Evolutionary conservation across 2,329 filamentous ascomycete species (phyloP).

Genomic region (Torrubiella hemipterigena): DNA sequence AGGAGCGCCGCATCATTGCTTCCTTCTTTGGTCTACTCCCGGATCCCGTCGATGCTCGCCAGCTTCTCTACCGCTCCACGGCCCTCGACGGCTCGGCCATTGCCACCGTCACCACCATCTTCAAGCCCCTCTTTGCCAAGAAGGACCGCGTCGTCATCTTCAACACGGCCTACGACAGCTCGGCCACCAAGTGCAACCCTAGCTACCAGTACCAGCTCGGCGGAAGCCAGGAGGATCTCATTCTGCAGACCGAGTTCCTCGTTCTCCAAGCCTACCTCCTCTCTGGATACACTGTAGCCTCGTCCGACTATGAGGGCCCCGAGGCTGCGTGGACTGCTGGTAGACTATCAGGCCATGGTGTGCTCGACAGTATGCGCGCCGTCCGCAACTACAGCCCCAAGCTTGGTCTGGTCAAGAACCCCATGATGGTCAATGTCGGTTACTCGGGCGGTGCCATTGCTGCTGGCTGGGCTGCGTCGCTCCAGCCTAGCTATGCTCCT

Average conservation of each 20-base stretch:
- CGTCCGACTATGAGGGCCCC: constrained; percentile 7
- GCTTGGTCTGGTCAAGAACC: constrained; percentile 14
- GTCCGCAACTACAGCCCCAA: not conserved
- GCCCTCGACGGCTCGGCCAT: constrained; percentile 1
- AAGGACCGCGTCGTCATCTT: constrained; percentile 1
- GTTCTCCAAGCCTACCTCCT: no score
- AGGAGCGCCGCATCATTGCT: not conserved
- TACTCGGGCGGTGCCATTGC: not conserved
- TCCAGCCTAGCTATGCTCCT: not conserved
- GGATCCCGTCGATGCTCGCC: not conserved
- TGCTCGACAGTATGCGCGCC: not conserved
- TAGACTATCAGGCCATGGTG: not conserved
- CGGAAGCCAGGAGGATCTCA: no score
- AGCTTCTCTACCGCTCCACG: constrained; percentile 1
- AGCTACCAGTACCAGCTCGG: constrained; percentile 1
- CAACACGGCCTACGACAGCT: constrained; percentile 1
- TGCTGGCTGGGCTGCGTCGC: not conserved
- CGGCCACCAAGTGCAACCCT: constrained; percentile 4
- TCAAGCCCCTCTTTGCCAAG: constrained; percentile 1
- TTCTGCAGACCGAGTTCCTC: no score
- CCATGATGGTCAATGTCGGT: constrained; percentile 26
- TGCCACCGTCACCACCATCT: constrained; percentile 1
- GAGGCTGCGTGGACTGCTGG: not conserved
- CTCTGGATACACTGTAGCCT: no score
- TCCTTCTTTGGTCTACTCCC: constrained; percentile 1